Evolutionary conservation across 2,329 filamentous ascomycete genomes (phyloP), one percentile per base, ranked within the genome.

Genomic region (Penicillium occitanis): DNA sequence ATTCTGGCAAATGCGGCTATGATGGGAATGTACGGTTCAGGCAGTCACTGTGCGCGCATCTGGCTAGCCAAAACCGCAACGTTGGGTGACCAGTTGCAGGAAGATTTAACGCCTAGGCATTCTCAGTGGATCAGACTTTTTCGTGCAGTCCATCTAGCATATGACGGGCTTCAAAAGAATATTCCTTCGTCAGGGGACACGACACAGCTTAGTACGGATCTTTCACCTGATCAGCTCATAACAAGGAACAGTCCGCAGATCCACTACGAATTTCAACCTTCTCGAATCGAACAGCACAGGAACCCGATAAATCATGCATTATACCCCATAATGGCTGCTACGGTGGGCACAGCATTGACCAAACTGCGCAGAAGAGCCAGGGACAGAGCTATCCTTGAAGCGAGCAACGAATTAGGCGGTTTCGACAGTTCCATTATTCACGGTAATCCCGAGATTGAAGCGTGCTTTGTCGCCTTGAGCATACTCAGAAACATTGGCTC

Each of bases 21-120:
- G 10, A 82, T 82, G 80, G 78, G 78, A 3, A 72, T 82, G 28
- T 81, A 81, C 19, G 77, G 74, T 0, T 78, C 76, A 0, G 77
- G 75, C 0, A 80, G 74, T 44, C 79, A 82, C 44, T 72, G 69
- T 13, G 69, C 77, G 8, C 75, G 79, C 1, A 76, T 81, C 1
- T 72, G 72, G 22, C 68, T 81, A 3, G 70, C 73, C 0, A 70
- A 71, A 19, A 68, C 68, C 4, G 71, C 73, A 14, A 69, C 68
- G 14, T 46, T 55, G 0, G 69, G 69, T 6, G 66, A 58, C 6
- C 57, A 53, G 17, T 64, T 74, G 14, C 69, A 67, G 19, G 64
- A 48, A n/a, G 71, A 75, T n/a, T 48, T 78, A 14, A 66, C 75
- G 37, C 77, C 78, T 5, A 73, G 72, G 40, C 70, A 76, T 11